phyloP scores from a whole-genome alignment of 768 basidiomycete genomes.

The Pisolithus sp. region DNA sequence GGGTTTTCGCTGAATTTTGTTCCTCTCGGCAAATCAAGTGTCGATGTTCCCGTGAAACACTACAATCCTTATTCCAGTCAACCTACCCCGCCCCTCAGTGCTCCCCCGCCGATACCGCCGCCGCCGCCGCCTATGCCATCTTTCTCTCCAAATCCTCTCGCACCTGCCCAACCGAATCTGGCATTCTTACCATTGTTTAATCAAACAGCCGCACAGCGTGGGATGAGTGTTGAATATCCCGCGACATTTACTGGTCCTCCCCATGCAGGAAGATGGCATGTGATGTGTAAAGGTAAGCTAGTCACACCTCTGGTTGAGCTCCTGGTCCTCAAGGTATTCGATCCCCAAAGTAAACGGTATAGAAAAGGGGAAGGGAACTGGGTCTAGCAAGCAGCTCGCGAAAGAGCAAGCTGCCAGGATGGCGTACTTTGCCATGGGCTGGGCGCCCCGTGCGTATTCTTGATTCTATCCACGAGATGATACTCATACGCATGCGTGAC shows the following conservation, averaged over 20 bases:
- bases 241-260: constrained; percentile 57
- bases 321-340: constrained; percentile 1
- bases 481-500: background rate
- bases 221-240: constrained; percentile 54
- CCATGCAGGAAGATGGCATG: constrained; percentile 63
- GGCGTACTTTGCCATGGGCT: constrained; percentile 72
- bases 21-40: constrained; percentile 7
- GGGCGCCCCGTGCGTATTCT: constrained; percentile 42
- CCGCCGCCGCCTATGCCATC: constrained; percentile 32
- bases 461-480: background rate
- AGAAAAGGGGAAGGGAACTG: constrained; percentile 57
- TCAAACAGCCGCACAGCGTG: constrained; percentile 62
- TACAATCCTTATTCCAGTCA: constrained; percentile 25
- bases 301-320: background rate
- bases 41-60: constrained; percentile 18
- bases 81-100: constrained; percentile 19
- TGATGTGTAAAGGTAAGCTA: constrained; percentile 60
- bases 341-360: constrained; percentile 56
- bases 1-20: constrained; percentile 20
- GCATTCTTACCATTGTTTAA: constrained; percentile 72
- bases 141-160: constrained; percentile 45
- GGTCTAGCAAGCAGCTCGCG: constrained; percentile 65
- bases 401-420: constrained; percentile 72
- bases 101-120: constrained; percentile 21
- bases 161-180: constrained; percentile 55